phyloP scores from a whole-genome alignment of 2,329 filamentous ascomycete species.

The Ascochyta viciae-villosae region DNA sequence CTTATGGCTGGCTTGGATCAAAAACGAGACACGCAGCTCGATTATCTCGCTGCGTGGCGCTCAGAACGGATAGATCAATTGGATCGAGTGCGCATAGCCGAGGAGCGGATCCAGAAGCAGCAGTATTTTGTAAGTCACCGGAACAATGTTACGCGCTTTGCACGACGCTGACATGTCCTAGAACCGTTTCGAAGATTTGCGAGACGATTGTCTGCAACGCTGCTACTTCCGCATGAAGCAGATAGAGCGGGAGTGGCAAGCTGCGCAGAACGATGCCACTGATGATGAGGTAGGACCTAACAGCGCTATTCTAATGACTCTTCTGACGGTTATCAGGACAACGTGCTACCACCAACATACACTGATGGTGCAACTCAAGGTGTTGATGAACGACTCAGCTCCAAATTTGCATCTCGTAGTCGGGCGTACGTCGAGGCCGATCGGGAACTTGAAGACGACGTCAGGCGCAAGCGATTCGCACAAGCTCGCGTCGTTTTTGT shows the following conservation, averaged over 20 bases:
- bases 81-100: slow-evolving; percentile 43
- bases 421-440: slow-evolving; percentile 51
- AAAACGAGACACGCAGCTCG: slow-evolving; percentile 52
- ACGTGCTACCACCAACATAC: slow-evolving; percentile 43
- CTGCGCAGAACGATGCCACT: slow-evolving; percentile 47
- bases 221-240: slow-evolving; percentile 50
- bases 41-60: slow-evolving; percentile 48
- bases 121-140: slow-evolving; percentile 46
- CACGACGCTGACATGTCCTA: slow-evolving; percentile 9
- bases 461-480: slow-evolving; percentile 33
- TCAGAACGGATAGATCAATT: slow-evolving; percentile 48
- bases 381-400: slow-evolving; percentile 37
- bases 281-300: slow-evolving; percentile 49
- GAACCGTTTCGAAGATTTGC: slow-evolving; percentile 44
- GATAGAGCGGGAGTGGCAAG: slow-evolving; percentile 46
- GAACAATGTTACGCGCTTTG: not conserved
- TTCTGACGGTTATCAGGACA: slow-evolving; percentile 32
- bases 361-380: slow-evolving; percentile 34
- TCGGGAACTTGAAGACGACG: slow-evolving; percentile 42
- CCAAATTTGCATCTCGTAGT: slow-evolving; percentile 51
- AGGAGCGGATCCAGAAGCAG: slow-evolving; percentile 43
- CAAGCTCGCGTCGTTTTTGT: slow-evolving; percentile 34
- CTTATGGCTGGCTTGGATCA: slow-evolving; percentile 62
- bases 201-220: slow-evolving; percentile 44
- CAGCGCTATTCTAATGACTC: not conserved